Conservation (phyloP, 352 stramenopile species). For the Globisporangium lucens region DNA sequence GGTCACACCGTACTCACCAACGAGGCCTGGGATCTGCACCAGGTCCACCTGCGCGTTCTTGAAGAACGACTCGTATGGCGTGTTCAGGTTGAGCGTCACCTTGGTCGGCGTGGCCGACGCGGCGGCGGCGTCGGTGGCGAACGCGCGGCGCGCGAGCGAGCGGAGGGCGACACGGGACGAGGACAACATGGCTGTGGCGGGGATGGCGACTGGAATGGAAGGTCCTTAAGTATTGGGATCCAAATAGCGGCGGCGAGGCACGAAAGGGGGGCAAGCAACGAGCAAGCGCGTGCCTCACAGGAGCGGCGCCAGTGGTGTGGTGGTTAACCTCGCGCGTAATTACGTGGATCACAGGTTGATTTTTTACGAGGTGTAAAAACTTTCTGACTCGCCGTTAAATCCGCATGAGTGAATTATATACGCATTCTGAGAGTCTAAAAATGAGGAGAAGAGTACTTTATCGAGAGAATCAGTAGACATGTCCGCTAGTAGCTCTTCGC, state of each 20-base stretch:
- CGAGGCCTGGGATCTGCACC: constrained; percentile 93
- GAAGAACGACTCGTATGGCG: constrained; percentile 83
- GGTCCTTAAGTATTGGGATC: constrained; percentile 10
- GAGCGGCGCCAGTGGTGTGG: neutral
- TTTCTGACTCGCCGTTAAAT: neutral
- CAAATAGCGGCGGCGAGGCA: neutral
- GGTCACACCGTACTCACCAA: constrained; percentile 97
- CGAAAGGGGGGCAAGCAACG: neutral
- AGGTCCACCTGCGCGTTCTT: constrained; percentile 82
- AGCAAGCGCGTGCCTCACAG: neutral
- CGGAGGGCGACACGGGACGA: constrained; percentile 47
- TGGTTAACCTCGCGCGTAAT: neutral
- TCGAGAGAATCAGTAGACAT: neutral
- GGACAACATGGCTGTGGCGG: constrained; percentile 38
- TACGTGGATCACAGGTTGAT: neutral
- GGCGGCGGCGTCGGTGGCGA: constrained; percentile 39
- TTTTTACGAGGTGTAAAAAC: constrained; percentile 6
- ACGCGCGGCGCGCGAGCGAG: constrained; percentile 52
- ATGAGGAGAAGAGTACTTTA: neutral
- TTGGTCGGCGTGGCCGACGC: constrained; percentile 55
- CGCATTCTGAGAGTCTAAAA: neutral
- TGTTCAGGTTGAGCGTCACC: constrained; percentile 84
- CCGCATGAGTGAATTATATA: neutral
- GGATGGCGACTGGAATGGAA: constrained; percentile 5
- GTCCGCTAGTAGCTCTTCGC: neutral